Percentiles rank a stretch among this genome's conserved stretches.
Conservation (phyloP, 768 basidiomycete species). For the Filobasidium wieringae region DNA sequence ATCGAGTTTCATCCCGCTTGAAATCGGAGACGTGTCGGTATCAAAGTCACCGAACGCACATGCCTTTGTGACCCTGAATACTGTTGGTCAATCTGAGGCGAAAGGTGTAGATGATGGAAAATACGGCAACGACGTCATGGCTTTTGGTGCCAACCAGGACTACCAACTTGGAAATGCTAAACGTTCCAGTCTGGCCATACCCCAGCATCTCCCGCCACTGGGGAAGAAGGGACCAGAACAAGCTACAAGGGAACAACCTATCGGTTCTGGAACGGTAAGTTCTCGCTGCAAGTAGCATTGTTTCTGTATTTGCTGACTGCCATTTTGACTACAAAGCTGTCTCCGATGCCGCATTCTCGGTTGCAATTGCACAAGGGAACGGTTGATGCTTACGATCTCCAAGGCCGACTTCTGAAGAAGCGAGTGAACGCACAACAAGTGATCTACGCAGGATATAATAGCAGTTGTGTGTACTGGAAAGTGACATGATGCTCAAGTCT, state of each 20-base stretch:
- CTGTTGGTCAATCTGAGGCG: conserved; percentile 43
- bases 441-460: conserved; percentile 37
- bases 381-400: conserved; percentile 29
- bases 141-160: conserved; percentile 28
- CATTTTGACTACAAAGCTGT: conserved; percentile 15
- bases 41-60: conserved; percentile 50
- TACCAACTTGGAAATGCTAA: conserved; percentile 42
- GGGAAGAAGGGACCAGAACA: not conserved
- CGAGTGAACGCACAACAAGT: conserved; percentile 36
- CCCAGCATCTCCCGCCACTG: conserved; percentile 40
- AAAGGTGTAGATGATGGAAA: conserved; percentile 27
- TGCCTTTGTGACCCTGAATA: conserved; percentile 61
- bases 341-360: conserved; percentile 40
- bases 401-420: conserved; percentile 33
- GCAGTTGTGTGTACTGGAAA: conserved; percentile 40
- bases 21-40: conserved; percentile 53
- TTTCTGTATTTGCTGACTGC: too few species aligned
- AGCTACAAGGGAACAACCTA: conserved; percentile 15
- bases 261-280: conserved; percentile 32
- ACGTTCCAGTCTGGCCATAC: conserved; percentile 39
- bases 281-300: too few species aligned
- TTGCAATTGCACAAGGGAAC: conserved; percentile 35
- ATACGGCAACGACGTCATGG: conserved; percentile 39
- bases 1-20: conserved; percentile 53
- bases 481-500: conserved; percentile 16